phyloP scores from a whole-genome alignment of 805 yeast species.

The Saturnispora sekii region DNA sequence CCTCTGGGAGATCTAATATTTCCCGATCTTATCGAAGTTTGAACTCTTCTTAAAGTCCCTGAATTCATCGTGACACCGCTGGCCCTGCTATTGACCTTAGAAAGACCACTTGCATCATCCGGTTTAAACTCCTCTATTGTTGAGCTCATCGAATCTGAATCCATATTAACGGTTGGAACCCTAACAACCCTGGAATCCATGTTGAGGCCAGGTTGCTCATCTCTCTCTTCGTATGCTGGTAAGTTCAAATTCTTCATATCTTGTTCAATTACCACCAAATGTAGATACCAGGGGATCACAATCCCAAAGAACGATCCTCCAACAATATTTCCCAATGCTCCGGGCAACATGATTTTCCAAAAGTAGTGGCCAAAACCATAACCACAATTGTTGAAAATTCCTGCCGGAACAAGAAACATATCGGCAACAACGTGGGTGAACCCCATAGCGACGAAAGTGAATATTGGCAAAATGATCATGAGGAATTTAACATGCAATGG shows the following conservation, averaged over 20 bases:
- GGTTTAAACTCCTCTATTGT: constrained; percentile 12
- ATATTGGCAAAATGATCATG: constrained; percentile 56
- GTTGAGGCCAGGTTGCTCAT: constrained; percentile 72
- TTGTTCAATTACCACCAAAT: constrained; percentile 59
- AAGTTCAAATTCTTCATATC: constrained; percentile 53
- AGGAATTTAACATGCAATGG: constrained; percentile 69
- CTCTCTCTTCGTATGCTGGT: constrained; percentile 62
- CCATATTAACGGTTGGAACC: constrained; percentile 7
- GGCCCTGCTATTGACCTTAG: neutral
- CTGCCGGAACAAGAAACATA: constrained; percentile 60
- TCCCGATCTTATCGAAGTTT: constrained; percentile 4
- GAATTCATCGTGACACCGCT: neutral
- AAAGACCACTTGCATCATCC: constrained; percentile 12
- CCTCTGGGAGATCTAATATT: constrained; percentile 53
- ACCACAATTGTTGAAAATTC: constrained; percentile 56
- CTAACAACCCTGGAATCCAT: constrained; percentile 74
- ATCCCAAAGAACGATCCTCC: constrained; percentile 69
- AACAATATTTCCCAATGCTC: constrained; percentile 61
- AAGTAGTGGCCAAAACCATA: constrained; percentile 53
- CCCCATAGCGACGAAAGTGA: constrained; percentile 71
- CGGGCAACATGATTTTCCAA: constrained; percentile 69
- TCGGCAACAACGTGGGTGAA: constrained; percentile 79
- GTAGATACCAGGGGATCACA: constrained; percentile 63
- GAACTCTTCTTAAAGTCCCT: neutral
- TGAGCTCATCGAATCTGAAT: constrained; percentile 2